Conservation (phyloP, 768 basidiomycete species). For the Mrakia hoshinonis region DNA sequence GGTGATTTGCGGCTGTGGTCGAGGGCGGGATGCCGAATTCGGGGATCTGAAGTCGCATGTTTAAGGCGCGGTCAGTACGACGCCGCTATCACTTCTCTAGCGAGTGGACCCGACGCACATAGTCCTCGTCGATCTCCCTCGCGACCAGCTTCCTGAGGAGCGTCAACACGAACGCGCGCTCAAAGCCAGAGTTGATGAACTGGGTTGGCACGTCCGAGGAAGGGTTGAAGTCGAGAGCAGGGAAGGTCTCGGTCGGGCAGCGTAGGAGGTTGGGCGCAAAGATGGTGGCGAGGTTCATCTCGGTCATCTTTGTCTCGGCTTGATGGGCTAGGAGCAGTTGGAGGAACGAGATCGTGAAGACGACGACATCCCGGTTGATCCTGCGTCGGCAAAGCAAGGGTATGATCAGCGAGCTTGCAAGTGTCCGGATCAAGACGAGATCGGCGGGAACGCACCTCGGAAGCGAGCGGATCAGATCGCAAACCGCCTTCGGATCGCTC, state of each 20-base stretch:
- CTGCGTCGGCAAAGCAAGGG: background rate
- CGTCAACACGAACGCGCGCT: background rate
- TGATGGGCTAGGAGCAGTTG: constrained; percentile 44
- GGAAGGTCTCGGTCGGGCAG: background rate
- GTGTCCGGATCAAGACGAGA: too few relatives aligned
- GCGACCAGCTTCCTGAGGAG: constrained; percentile 13
- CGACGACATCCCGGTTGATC: constrained; percentile 69
- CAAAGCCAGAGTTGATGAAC: constrained; percentile 20
- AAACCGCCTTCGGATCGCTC: constrained; percentile 58
- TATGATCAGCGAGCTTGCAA: background rate
- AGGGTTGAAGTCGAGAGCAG: background rate
- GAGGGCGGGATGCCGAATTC: constrained; percentile 5
- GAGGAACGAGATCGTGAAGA: constrained; percentile 83
- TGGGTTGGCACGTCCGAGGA: background rate
- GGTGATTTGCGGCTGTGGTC: too few relatives aligned
- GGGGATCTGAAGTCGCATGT: background rate
- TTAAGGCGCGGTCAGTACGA: background rate
- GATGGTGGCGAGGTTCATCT: constrained; percentile 19
- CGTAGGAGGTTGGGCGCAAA: constrained; percentile 27
- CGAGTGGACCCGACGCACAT: background rate
- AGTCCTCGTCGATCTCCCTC: background rate
- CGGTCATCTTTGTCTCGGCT: constrained; percentile 20
- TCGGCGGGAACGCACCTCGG: constrained; percentile 49
- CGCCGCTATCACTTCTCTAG: background rate
- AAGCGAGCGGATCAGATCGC: constrained; percentile 64